Percentiles rank a stretch among this genome's conserved stretches.
phyloP scores from a whole-genome alignment of 345 rosid species.

The Abelmoschus esculentus region DNA sequence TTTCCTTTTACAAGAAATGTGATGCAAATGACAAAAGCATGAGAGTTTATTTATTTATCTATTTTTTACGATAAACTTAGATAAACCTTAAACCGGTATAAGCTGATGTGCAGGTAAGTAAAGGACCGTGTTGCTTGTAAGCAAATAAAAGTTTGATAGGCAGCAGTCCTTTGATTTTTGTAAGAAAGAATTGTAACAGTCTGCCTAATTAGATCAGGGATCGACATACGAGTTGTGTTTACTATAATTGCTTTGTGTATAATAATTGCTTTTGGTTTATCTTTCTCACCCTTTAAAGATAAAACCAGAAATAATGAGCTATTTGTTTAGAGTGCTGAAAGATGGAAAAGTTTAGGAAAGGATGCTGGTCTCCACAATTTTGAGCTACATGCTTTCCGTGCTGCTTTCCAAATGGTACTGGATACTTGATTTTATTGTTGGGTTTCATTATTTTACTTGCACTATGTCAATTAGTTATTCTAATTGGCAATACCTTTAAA shows the following conservation, averaged over 20 bases:
- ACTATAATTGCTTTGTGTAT: too few relatives aligned
- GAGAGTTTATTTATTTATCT: neutral
- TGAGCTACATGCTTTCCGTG: slow-evolving; percentile 84
- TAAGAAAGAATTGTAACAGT: neutral
- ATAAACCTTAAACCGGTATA: neutral
- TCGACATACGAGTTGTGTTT: neutral
- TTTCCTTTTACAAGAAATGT: slow-evolving; percentile 6
- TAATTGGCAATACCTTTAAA: slow-evolving; percentile 18
- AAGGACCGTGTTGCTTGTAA: neutral
- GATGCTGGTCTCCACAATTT: slow-evolving; percentile 79
- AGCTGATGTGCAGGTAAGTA: neutral
- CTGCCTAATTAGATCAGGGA: neutral
- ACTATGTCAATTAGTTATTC: neutral
- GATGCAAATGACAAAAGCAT: neutral
- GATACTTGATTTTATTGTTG: slow-evolving; percentile 1
- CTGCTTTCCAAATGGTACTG: slow-evolving; percentile 87
- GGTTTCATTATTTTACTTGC: slow-evolving; percentile 6
- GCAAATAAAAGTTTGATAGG: neutral
- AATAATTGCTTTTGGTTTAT: neutral
- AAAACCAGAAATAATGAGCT: neutral
- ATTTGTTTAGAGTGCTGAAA: slow-evolving; percentile 74
- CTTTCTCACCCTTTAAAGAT: neutral
- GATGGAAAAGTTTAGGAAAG: slow-evolving; percentile 66
- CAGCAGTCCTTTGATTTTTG: neutral
- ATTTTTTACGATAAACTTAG: neutral